A percentile compares a stretch with the other conserved stretches of the same genome.
These are phyloP conservation scores for Yarrowia sp. DNA, from an alignment of 805 yeast species.

Conservation along the genomic window DNA sequence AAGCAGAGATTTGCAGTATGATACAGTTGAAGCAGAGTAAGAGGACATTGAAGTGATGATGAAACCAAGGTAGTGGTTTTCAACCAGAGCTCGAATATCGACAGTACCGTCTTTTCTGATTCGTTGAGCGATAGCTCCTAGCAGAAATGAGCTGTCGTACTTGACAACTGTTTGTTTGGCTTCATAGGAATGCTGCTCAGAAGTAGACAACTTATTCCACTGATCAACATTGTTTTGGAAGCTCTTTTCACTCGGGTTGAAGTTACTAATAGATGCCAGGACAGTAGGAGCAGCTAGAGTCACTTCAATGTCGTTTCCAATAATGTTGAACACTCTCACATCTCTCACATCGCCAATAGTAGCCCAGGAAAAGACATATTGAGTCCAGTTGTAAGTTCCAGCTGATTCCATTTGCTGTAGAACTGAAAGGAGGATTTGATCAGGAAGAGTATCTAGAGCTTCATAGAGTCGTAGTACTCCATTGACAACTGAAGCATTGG, in stretches of 20 bases:
- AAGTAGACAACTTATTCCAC: background rate
- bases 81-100: conserved; percentile 5
- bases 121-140: conserved; percentile 7
- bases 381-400: conserved; percentile 24
- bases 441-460: conserved; percentile 65
- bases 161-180: background rate
- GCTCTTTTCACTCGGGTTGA: background rate
- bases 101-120: background rate
- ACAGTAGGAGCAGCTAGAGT: conserved; percentile 1
- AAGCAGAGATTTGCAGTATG: conserved; percentile 43
- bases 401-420: conserved; percentile 55
- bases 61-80: conserved; percentile 1
- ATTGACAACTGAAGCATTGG: conserved; percentile 50
- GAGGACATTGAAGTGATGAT: background rate
- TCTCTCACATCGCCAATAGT: background rate
- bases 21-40: background rate
- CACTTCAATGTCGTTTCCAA: conserved; percentile 14
- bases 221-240: background rate
- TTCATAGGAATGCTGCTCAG: background rate
- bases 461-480: conserved; percentile 52
- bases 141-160: background rate
- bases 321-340: background rate
- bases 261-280: background rate
- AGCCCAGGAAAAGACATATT: conserved; percentile 20
- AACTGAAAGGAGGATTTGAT: conserved; percentile 57